These are phyloP conservation scores for Rhizopus stolonifer DNA, from an alignment of 371 early-diverging fungal genomes.

Conservation along the genomic window DNA sequence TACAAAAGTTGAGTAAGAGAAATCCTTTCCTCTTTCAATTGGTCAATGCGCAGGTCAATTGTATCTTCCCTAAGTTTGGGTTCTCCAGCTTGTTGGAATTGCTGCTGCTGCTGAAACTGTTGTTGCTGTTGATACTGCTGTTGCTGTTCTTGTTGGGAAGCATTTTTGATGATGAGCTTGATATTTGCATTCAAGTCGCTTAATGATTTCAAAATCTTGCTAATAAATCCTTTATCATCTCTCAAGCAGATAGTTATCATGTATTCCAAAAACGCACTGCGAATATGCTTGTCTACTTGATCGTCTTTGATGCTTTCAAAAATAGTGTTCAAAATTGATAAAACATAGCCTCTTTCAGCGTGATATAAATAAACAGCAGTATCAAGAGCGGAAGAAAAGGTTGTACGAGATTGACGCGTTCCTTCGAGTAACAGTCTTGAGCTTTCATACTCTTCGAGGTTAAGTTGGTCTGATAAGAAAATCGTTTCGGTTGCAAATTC, in stretches of 20 bases:
- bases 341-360: constrained; percentile 65
- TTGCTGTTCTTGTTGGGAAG: constrained; percentile 9
- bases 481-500: constrained; percentile 63
- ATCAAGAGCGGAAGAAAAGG: constrained; percentile 60
- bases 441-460: constrained; percentile 73
- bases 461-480: constrained; percentile 72
- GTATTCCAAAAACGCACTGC: constrained; percentile 36
- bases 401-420: constrained; percentile 35
- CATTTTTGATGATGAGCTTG: not conserved
- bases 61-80: constrained; percentile 1
- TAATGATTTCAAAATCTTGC: constrained; percentile 9
- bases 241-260: constrained; percentile 22
- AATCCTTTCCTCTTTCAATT: constrained; percentile 21
- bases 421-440: constrained; percentile 62
- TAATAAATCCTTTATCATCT: not conserved
- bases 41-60: constrained; percentile 5
- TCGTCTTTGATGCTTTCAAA: constrained; percentile 55
- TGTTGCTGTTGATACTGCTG: constrained; percentile 2
- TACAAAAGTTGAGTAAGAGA: constrained; percentile 22
- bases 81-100: not conserved
- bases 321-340: constrained; percentile 63
- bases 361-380: constrained; percentile 71
- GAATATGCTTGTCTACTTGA: constrained; percentile 45
- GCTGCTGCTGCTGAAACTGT: constrained; percentile 6
- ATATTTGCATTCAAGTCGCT: constrained; percentile 2